Base-by-base conservation (phyloP, 192 early-diverging fungal genomes). In the Coemansia sp. region DNA sequence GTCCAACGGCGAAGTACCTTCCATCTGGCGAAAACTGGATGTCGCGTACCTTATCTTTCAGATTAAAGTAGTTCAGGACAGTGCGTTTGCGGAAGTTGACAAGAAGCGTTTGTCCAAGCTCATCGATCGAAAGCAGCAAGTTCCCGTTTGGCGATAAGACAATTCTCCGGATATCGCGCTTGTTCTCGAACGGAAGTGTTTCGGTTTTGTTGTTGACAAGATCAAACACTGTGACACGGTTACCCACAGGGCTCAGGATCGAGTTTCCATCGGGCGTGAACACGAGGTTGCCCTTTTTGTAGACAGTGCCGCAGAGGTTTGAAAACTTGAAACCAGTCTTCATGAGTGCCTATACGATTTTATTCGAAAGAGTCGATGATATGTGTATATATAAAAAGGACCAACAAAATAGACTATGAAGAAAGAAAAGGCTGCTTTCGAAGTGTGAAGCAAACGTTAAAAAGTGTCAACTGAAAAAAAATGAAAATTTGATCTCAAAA, bases 241-340 rank as follows among this genome's bases (percentile, higher is more conserved):
- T 99, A 51, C 98, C 98, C 8, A 99, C 98, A 0, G 96, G 94
- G 77, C 92, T 95, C 30, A 97, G 64, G 45, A 99, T 74, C 15
- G 89, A 90, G 79, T 98, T 95, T 23, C 94, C 94, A 70, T 96
- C 95, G 25, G 95, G 91, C 30, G 94, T 94, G 74, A 95, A 99
- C 26, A 95, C 81, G 23, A 98, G 71, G 76, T 97, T 98, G n/a
- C 96, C 98, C 68, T 90, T 86, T 60, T 89, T 92, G 79, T 98
- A 99, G 16, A 98, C 98, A 8, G 96, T 96, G 34, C 98, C 98
- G 72, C 93, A 96, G 63, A 99, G 84, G 80, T 98, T 98, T 46
- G 94, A 94, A 71, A 99, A 98, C 86, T 95, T 85, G 34, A 84
- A 75, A 58, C 85, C 72, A 16, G 84, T 76, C 71, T 84, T 85